Evolutionary conservation across 495 filamentous ascomycete species (phyloP).

Genomic region (Parachaetomium inaequale): DNA sequence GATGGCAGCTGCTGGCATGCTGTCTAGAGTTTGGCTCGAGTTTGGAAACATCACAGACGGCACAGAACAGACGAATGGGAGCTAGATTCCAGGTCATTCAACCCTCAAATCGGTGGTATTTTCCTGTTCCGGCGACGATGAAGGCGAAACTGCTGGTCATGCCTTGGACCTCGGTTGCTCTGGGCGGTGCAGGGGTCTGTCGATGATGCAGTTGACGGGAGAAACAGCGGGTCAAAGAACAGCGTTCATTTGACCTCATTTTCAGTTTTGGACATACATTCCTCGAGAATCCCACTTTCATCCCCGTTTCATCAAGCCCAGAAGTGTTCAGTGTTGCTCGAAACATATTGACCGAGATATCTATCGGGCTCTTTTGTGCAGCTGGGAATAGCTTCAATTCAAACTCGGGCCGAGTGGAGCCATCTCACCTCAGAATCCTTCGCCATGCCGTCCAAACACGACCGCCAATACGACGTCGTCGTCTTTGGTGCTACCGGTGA

Average conservation of each 20-base stretch:
- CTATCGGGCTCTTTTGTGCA: not conserved
- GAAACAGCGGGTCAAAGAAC: not conserved
- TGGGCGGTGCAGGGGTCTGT: not conserved
- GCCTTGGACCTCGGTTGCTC: not conserved
- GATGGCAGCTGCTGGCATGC: not conserved
- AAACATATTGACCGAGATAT: no score
- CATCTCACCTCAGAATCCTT: not conserved
- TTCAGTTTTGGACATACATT: not conserved
- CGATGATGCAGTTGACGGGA: not conserved
- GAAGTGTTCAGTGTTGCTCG: no score
- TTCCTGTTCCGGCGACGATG: not conserved
- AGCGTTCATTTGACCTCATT: not conserved
- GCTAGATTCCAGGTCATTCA: not conserved
- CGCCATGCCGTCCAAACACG: slow-evolving; percentile 43
- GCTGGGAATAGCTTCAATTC: not conserved
- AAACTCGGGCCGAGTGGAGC: not conserved
- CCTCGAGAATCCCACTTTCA: not conserved
- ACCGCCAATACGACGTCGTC: slow-evolving; percentile 74
- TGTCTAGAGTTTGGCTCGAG: no score
- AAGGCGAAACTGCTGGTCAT: not conserved
- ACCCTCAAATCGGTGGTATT: not conserved
- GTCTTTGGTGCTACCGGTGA: slow-evolving; percentile 68
- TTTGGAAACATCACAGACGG: not conserved
- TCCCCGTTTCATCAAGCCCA: not conserved
- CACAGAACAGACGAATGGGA: not conserved